Conservation (phyloP, 1,139 yeast genomes). For the Arxiozyma telluris region DNA sequence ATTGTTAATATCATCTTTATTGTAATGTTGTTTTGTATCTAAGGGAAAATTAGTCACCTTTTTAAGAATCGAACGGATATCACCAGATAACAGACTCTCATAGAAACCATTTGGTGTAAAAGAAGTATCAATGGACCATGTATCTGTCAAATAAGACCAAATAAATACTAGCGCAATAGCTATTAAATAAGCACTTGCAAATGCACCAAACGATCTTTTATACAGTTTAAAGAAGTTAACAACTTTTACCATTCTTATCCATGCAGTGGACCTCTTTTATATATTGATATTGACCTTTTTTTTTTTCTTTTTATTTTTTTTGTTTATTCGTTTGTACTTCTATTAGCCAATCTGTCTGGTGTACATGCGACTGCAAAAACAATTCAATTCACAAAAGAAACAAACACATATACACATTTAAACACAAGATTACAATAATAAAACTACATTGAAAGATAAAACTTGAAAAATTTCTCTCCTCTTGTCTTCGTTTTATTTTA, state of each 20-base stretch:
- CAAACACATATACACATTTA: background rate
- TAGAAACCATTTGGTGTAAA: background rate
- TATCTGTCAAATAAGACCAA: background rate
- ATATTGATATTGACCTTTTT: no score
- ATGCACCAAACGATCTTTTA: conserved; percentile 1
- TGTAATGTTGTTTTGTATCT: background rate
- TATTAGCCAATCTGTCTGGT: no score
- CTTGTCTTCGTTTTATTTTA: no score
- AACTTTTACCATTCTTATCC: background rate
- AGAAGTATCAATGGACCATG: conserved; percentile 2
- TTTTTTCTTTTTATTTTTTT: no score
- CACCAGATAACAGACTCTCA: background rate
- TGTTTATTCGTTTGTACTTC: no score
- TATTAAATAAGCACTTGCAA: background rate
- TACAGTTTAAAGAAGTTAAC: background rate
- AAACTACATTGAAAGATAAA: no score
- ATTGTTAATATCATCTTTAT: background rate
- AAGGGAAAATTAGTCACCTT: background rate
- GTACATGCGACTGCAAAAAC: background rate
- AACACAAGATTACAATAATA: background rate
- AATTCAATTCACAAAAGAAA: no score
- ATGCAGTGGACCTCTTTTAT: background rate
- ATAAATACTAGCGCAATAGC: background rate
- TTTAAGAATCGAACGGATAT: background rate
- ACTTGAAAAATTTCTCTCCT: no score